These are phyloP conservation scores for Solanum sitiens DNA, from an alignment of 257 asterid species.

Conservation along the genomic window DNA sequence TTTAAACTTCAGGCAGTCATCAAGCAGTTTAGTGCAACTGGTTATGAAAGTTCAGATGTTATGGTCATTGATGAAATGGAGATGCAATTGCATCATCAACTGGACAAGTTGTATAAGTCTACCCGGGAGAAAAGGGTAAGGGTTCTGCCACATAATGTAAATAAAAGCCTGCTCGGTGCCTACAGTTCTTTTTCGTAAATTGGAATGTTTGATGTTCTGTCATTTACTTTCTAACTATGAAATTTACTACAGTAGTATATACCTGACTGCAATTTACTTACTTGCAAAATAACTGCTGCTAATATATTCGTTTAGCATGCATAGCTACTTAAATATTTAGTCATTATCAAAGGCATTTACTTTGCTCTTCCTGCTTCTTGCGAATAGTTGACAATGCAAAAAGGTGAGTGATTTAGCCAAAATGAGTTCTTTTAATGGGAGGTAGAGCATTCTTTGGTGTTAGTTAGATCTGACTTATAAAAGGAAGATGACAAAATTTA, in stretches of 20 bases:
- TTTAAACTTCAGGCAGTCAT: slow-evolving; percentile 65
- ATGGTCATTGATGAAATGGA: slow-evolving; percentile 91
- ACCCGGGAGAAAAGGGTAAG: slow-evolving; percentile 90
- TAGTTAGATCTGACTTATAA: background rate
- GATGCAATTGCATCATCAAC: slow-evolving; percentile 79
- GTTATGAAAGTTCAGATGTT: slow-evolving; percentile 78
- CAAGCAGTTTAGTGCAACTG: slow-evolving; percentile 83
- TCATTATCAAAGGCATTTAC: background rate
- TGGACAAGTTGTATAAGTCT: slow-evolving; percentile 82
- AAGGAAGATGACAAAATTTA: background rate
- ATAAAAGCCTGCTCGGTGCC: background rate
- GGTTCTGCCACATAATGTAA: background rate
- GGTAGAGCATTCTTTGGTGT: background rate
- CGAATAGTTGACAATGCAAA: background rate
- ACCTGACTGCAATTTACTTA: background rate
- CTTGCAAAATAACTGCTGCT: background rate
- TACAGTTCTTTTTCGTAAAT: background rate
- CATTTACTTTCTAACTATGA: background rate
- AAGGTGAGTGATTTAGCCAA: background rate
- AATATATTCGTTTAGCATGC: background rate
- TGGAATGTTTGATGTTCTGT: background rate
- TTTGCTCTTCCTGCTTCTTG: background rate
- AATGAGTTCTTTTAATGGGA: background rate
- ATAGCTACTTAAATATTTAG: background rate
- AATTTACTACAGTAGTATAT: background rate